Percentiles rank a stretch among this genome's conserved stretches.
Conservation (phyloP, 2,329 filamentous ascomycete species). For the Aureobasidium sp. region DNA sequence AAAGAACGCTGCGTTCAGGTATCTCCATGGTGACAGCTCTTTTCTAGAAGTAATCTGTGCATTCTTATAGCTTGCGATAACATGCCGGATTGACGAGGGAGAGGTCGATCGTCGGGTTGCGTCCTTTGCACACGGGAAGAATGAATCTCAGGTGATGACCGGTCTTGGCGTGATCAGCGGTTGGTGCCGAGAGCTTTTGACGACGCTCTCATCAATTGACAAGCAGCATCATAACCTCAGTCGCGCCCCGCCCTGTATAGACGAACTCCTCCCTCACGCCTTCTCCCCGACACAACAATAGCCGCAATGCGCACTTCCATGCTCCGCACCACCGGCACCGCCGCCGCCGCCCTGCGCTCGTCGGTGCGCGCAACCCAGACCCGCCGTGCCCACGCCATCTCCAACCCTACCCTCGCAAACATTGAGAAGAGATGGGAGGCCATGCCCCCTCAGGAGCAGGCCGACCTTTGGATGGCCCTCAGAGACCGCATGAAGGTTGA, state of each 20-base stretch:
- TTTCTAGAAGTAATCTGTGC: too few relatives aligned
- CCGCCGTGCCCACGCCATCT: slow-evolving; percentile 81
- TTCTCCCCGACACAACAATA: not conserved
- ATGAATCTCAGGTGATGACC: not conserved
- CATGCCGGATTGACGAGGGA: too few relatives aligned
- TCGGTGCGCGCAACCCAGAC: slow-evolving; percentile 34
- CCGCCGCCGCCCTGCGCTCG: slow-evolving; percentile 16
- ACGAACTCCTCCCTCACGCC: not conserved
- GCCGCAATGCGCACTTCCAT: slow-evolving; percentile 19
- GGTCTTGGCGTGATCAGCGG: not conserved
- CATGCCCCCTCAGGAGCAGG: slow-evolving; percentile 98
- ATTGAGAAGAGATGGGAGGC: slow-evolving; percentile 99
- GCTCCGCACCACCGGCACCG: slow-evolving; percentile 18
- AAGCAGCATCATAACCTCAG: slow-evolving; percentile 5
- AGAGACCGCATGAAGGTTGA: slow-evolving; percentile 98
- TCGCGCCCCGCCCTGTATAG: slow-evolving; percentile 5
- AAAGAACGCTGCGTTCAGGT: too few relatives aligned
- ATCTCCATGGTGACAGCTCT: too few relatives aligned
- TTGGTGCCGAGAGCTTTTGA: slow-evolving; percentile 8
- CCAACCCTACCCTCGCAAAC: slow-evolving; percentile 92
- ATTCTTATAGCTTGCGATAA: too few relatives aligned
- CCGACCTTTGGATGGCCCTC: slow-evolving; percentile 96
- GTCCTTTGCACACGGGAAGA: too few relatives aligned
- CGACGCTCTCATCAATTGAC: not conserved
- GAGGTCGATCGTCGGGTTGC: too few relatives aligned